Evolutionary conservation across 495 filamentous ascomycete species (phyloP).

Genomic region (Viridothelium virens): DNA sequence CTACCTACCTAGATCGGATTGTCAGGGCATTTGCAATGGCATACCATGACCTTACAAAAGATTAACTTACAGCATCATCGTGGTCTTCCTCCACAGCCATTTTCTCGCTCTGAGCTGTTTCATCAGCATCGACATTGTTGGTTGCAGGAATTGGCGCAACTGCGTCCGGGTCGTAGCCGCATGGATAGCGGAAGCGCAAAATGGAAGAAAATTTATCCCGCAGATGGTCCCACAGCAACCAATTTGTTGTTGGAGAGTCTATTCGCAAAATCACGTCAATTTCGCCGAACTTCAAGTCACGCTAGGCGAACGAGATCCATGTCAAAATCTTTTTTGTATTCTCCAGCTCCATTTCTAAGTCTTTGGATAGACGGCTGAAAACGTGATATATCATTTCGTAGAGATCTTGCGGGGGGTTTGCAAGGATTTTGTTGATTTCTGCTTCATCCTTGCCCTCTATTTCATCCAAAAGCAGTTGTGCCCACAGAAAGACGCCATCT

Average conservation of each 20-base stretch:
- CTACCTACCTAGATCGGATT: too few species aligned
- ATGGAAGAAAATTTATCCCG: background rate
- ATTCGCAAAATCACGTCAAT: background rate
- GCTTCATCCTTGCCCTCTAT: background rate
- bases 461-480: conserved; percentile 1
- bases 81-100: too few species aligned
- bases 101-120: background rate
- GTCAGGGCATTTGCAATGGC: too few species aligned
- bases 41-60: too few species aligned
- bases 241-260: background rate
- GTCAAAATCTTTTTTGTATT: background rate
- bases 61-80: too few species aligned
- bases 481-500: conserved; percentile 1
- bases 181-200: background rate
- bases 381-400: background rate
- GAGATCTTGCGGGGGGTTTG: background rate
- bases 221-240: background rate
- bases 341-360: background rate
- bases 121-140: background rate
- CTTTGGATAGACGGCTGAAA: conserved; percentile 3
- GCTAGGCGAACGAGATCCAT: background rate
- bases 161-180: background rate
- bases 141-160: background rate
- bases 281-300: background rate
- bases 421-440: background rate